Base-by-base conservation (phyloP, 2,329 filamentous ascomycete species). In the Colletotrichum zoysiae region DNA sequence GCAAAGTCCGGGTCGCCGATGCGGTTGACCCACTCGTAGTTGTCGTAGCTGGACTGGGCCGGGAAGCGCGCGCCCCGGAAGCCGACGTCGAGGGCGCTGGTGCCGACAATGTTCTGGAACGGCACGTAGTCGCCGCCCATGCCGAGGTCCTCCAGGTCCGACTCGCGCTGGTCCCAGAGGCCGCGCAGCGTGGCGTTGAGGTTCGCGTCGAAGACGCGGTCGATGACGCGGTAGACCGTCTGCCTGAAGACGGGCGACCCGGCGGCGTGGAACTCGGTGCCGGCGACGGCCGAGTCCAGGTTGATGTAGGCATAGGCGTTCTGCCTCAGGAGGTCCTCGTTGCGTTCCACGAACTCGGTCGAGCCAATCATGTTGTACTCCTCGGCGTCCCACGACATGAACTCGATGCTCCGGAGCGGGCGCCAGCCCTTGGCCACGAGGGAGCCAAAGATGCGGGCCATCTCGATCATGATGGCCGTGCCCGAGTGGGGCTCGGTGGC, bases 341-440 rank as follows among this genome's bases (percentile, higher is more conserved):
- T 91, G 58, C 93, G 92, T 82, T 99, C 96, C 57, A 99, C 96
- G 77, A 93, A 95, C 80, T 99, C 96, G 1, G 96, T 98, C 14
- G 94, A 97, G 11, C 96, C 96, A 70, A 97, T 93, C 57, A 96
- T 84, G 81, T 98, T 98, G 84, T 97, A 98, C 81, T 95, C 94
- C 76, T 92, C 92, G 5, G 90, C 96, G 80, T 99, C 96, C 96
- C 96, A 99, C 44, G 94, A 97, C 78, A 95, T 95, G 81, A 99
- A 98, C 80, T 97, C 93, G 74, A 99, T 97, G 4, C 94, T 97
- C n/a, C 96, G 92, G 20, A 97, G 86, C 1, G 96, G 96, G 35
- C 93, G 89, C 96, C 96, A 99, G 65, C 95, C 95, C 69, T 90
- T 89, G 20, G 86, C 82, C 30, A 91, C 86, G 20, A 98, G 87